Percentiles rank a stretch among this genome's conserved stretches.
phyloP scores from a whole-genome alignment of 371 early-diverging fungal species.

The Vairimorpha ceranae region DNA sequence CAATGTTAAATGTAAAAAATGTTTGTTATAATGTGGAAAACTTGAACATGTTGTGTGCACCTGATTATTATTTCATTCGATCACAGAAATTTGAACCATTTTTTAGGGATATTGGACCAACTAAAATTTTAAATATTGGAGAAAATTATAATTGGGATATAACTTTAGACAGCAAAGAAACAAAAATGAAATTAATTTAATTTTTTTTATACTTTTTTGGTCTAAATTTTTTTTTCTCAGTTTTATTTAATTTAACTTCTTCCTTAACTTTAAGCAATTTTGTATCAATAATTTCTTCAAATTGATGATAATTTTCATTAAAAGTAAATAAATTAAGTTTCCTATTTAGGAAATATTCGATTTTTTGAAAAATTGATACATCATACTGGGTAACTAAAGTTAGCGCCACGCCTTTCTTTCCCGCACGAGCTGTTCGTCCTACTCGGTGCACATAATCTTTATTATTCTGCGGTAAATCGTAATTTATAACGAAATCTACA shows the following conservation, averaged over 20 bases:
- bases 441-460: constrained; percentile 87
- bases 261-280: constrained; percentile 2
- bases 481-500: constrained; percentile 57
- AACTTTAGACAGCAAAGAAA: not conserved
- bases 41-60: constrained; percentile 33
- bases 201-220: constrained; percentile 6
- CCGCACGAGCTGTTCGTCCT: constrained; percentile 86
- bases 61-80: constrained; percentile 46
- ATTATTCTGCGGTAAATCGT: constrained; percentile 86
- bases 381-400: constrained; percentile 92
- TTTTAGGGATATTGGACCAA: constrained; percentile 30
- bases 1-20: constrained; percentile 37
- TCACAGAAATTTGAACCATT: constrained; percentile 42
- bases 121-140: constrained; percentile 47
- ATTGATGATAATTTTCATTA: constrained; percentile 2
- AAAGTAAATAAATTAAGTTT: constrained; percentile 69
- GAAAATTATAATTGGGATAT: not conserved
- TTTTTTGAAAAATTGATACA: constrained; percentile 77
- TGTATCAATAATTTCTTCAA: constrained; percentile 2
- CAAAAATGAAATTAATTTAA: not conserved
- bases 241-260: not conserved
- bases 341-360: constrained; percentile 88
- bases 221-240: not conserved
- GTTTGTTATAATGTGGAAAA: constrained; percentile 9
- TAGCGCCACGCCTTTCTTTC: constrained; percentile 74